Percentiles rank a stretch among this genome's conserved stretches.
Evolutionary conservation across 2,329 filamentous ascomycete genomes (phyloP).

Genomic region (Pseudogymnoascus sp.): DNA sequence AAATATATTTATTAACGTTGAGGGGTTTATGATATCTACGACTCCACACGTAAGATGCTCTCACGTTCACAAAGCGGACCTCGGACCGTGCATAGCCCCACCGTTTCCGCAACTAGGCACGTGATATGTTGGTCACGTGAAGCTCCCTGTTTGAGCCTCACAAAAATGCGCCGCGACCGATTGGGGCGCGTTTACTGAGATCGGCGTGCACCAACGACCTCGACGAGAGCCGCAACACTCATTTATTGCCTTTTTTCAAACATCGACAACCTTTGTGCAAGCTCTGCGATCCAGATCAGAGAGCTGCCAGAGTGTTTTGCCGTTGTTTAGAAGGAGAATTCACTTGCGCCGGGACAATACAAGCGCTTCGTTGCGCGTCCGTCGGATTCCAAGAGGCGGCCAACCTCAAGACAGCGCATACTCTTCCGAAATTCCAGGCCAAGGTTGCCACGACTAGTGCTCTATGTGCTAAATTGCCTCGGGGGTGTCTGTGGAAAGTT

Average conservation of each 20-base stretch:
- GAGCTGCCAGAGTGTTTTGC: constrained; percentile 27
- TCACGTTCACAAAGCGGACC: constrained; percentile 3
- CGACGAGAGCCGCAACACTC: constrained; percentile 16
- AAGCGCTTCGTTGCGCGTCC: constrained; percentile 20
- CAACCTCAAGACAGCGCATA: not conserved
- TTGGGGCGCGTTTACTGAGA: not conserved
- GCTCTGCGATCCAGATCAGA: constrained; percentile 26
- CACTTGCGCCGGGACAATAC: not conserved
- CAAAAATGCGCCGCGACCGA: constrained; percentile 3
- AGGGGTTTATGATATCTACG: constrained; percentile 3
- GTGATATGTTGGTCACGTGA: not conserved
- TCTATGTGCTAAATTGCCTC: constrained; percentile 6
- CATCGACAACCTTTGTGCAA: constrained; percentile 28
- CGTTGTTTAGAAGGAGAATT: constrained; percentile 20
- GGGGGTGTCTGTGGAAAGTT: not conserved
- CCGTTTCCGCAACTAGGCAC: not conserved
- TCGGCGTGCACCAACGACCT: constrained; percentile 14
- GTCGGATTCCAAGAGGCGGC: not conserved
- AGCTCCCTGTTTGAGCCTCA: not conserved
- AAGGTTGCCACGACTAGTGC: not conserved
- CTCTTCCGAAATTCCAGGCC: not conserved
- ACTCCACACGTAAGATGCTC: not conserved
- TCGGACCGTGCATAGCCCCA: not conserved
- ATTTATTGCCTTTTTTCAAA: constrained; percentile 16
- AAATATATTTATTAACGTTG: not conserved